Conservation (phyloP, 2,329 filamentous ascomycete genomes). For the Scedosporium dehoogii region DNA sequence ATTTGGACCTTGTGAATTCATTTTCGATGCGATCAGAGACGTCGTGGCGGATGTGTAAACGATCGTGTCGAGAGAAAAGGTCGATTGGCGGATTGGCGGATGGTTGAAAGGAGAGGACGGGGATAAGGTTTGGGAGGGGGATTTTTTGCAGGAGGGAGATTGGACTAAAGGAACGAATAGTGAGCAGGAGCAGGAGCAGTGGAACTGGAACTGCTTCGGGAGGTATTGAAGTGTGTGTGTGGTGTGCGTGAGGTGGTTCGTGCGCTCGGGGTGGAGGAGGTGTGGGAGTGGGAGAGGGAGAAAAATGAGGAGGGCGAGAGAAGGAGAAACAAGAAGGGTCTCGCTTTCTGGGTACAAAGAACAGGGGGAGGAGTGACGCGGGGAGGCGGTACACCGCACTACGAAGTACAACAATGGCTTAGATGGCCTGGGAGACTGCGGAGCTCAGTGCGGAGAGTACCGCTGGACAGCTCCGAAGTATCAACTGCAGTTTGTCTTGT, state of each 20-base stretch:
- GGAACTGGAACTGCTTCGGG: constrained; percentile 1
- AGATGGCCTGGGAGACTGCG: no score
- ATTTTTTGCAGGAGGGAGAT: constrained; percentile 5
- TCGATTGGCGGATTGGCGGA: constrained; percentile 3
- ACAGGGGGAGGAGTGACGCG: not conserved
- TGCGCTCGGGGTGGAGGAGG: not conserved
- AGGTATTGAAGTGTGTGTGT: not conserved
- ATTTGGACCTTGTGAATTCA: constrained; percentile 48
- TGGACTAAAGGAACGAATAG: constrained; percentile 6
- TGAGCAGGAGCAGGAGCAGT: not conserved
- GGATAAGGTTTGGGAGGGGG: not conserved
- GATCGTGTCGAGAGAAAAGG: constrained; percentile 2
- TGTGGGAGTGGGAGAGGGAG: not conserved
- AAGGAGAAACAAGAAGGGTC: constrained; percentile 2
- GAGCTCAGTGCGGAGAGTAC: not conserved
- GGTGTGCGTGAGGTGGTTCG: constrained; percentile 3
- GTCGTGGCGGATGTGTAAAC: not conserved
- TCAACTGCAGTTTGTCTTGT: no score
- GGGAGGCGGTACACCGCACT: not conserved
- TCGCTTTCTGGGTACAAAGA: not conserved
- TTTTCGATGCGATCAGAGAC: constrained; percentile 20
- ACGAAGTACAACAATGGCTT: not conserved
- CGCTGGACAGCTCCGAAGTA: no score
- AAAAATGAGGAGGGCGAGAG: not conserved
- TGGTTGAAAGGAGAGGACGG: constrained; percentile 2